Conservation (phyloP, 352 stramenopile genomes). For the Pelagophyceae sp. region DNA sequence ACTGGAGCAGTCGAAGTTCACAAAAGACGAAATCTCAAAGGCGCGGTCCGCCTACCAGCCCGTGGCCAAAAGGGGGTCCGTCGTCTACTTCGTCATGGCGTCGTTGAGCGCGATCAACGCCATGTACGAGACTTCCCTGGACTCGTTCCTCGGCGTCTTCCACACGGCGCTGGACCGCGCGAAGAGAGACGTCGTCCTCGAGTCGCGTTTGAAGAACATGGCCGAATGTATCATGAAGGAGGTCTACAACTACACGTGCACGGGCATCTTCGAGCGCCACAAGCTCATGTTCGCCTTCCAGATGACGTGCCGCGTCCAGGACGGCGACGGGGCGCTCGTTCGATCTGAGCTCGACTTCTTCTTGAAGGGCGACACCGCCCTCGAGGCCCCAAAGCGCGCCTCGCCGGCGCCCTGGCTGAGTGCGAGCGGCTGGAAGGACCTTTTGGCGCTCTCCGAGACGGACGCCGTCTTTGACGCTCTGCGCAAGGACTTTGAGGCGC, state of each 20-base stretch:
- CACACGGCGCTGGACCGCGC: constrained; percentile 72
- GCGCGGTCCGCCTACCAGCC: constrained; percentile 74
- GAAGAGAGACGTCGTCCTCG: constrained; percentile 75
- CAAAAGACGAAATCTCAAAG: constrained; percentile 84
- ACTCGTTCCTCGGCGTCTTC: constrained; percentile 79
- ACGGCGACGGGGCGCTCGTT: constrained; percentile 64
- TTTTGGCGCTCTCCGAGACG: constrained; percentile 65
- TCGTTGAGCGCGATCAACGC: constrained; percentile 80
- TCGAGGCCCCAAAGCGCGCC: constrained; percentile 57
- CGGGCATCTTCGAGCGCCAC: constrained; percentile 90
- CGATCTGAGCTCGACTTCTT: constrained; percentile 83
- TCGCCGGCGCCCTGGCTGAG: constrained; percentile 76
- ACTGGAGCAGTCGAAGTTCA: constrained; percentile 77
- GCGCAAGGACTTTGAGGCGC: constrained; percentile 1
- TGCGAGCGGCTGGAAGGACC: constrained; percentile 76
- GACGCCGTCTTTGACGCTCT: constrained; percentile 38
- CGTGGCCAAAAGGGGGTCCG: constrained; percentile 76
- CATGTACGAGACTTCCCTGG: constrained; percentile 89
- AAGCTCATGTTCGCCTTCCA: constrained; percentile 90
- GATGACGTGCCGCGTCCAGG: constrained; percentile 58
- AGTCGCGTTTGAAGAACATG: constrained; percentile 73
- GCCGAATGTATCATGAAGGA: constrained; percentile 68
- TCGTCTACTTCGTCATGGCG: constrained; percentile 87
- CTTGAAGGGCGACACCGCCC: constrained; percentile 85
- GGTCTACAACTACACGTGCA: constrained; percentile 93